Percentiles rank a stretch among this genome's conserved stretches.
phyloP scores from a whole-genome alignment of 176 grass and related monocot genomes.

The Secale cereale region DNA sequence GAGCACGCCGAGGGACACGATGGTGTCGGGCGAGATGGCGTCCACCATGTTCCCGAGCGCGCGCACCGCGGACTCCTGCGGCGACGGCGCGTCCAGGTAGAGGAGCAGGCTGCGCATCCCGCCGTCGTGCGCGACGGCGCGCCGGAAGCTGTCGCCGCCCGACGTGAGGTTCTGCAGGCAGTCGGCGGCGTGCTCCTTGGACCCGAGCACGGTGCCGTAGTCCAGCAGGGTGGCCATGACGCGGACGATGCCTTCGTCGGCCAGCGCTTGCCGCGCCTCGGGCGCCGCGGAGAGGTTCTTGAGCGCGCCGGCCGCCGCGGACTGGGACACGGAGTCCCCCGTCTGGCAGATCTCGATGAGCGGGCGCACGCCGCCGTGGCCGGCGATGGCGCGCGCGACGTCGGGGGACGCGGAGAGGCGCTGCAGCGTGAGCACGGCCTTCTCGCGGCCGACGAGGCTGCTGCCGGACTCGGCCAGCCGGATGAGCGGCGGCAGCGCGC shows the following conservation, averaged over 20 bases:
- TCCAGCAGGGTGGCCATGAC: constrained; percentile 77
- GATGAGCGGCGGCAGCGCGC: constrained; percentile 69
- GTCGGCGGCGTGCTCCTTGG: constrained; percentile 83
- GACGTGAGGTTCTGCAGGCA: constrained; percentile 77
- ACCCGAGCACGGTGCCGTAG: constrained; percentile 41
- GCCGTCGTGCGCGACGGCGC: constrained; percentile 63
- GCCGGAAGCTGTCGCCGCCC: constrained; percentile 49
- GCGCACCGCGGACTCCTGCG: constrained; percentile 60
- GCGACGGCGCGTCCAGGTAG: constrained; percentile 62
- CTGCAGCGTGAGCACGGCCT: constrained; percentile 70
- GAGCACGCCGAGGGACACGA: constrained; percentile 67
- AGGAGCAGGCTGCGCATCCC: constrained; percentile 64
- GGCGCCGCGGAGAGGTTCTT: constrained; percentile 73
- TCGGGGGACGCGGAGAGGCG: constrained; percentile 55
- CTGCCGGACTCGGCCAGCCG: constrained; percentile 80
- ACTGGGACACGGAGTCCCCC: constrained; percentile 64
- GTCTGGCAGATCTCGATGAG: constrained; percentile 80
- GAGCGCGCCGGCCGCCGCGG: constrained; percentile 64
- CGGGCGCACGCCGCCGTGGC: constrained; percentile 64
- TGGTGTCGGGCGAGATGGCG: constrained; percentile 39
- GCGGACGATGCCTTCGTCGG: constrained; percentile 58
- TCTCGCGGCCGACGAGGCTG: constrained; percentile 69
- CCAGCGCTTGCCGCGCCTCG: constrained; percentile 57
- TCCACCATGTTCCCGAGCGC: constrained; percentile 69
- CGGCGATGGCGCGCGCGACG: constrained; percentile 51